Conservation (phyloP, 257 asterid genomes). For the Misopates orontium region DNA sequence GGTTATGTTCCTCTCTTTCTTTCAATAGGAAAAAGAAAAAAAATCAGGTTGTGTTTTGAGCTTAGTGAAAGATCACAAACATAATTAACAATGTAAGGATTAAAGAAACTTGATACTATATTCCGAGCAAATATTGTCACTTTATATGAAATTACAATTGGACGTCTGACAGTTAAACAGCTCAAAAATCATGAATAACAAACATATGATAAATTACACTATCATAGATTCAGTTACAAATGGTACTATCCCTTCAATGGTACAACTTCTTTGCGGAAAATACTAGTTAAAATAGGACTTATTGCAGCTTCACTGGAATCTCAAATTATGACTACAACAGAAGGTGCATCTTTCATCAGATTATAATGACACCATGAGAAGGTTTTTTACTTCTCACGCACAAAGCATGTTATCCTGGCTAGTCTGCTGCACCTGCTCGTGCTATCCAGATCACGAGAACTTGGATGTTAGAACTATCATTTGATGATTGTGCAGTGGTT, state of each 20-base stretch:
- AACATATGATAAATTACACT: no score
- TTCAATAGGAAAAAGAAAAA: background rate
- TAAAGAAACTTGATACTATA: background rate
- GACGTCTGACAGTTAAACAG: no score
- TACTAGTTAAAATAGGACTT: slow-evolving; percentile 8
- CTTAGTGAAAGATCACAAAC: no score
- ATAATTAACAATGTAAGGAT: background rate
- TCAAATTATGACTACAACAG: background rate
- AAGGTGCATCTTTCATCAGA: background rate
- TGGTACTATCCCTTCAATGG: background rate
- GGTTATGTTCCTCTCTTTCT: background rate
- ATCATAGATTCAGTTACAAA: background rate
- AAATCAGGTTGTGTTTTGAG: background rate
- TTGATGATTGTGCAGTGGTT: slow-evolving; percentile 13
- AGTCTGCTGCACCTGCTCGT: background rate
- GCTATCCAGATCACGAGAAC: slow-evolving; percentile 14
- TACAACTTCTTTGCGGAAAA: background rate
- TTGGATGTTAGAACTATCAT: slow-evolving; percentile 4
- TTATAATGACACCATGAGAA: background rate
- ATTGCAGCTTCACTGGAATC: background rate
- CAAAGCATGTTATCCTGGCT: background rate
- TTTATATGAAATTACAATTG: no score
- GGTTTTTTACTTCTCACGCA: background rate
- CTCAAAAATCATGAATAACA: no score
- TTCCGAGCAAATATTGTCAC: background rate